phyloP scores from a whole-genome alignment of 495 filamentous ascomycete species.

The Hypoxylon fragiforme region DNA sequence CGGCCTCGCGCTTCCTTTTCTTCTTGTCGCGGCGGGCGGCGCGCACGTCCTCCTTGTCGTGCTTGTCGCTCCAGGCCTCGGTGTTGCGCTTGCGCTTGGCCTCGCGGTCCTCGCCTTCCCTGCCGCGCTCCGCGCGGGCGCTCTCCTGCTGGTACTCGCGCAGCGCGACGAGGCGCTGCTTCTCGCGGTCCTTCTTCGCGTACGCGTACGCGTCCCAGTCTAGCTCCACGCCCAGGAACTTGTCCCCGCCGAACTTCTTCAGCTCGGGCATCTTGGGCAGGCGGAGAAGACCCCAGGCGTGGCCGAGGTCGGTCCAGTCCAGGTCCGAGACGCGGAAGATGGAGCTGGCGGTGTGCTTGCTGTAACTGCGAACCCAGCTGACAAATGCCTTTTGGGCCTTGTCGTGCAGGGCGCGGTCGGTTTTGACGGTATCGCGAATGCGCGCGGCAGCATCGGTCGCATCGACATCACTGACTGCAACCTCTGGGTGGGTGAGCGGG shows the following conservation, averaged over 20 bases:
- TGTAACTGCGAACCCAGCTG: slow-evolving; percentile 86
- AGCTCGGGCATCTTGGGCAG: slow-evolving; percentile 96
- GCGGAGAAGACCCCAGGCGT: slow-evolving; percentile 77
- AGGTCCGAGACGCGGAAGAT: slow-evolving; percentile 86
- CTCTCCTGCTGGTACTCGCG: slow-evolving; percentile 8
- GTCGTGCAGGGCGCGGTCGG: slow-evolving; percentile 83
- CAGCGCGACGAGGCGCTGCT: slow-evolving; percentile 60
- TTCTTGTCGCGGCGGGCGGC: slow-evolving; percentile 74
- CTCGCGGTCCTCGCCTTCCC: slow-evolving; percentile 60
- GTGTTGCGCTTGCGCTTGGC: slow-evolving; percentile 57
- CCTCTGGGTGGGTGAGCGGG: slow-evolving; percentile 54
- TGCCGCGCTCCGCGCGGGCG: too few relatives aligned
- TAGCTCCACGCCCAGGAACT: slow-evolving; percentile 61
- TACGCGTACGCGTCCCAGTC: slow-evolving; percentile 66
- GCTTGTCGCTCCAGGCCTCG: slow-evolving; percentile 83
- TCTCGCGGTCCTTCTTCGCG: slow-evolving; percentile 77
- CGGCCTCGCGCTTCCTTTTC: slow-evolving; percentile 68
- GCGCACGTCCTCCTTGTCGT: slow-evolving; percentile 67
- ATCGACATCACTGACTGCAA: slow-evolving; percentile 58
- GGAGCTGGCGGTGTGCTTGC: slow-evolving; percentile 84
- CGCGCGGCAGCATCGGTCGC: slow-evolving; percentile 53
- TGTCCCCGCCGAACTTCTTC: slow-evolving; percentile 66
- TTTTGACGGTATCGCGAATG: slow-evolving; percentile 63
- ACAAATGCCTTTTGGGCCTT: slow-evolving; percentile 90
- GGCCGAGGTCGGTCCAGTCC: slow-evolving; percentile 79